Percentiles rank a stretch among this genome's conserved stretches.
Evolutionary conservation across 345 rosid genomes (phyloP).

Genomic region (Eucalyptus curtisii): DNA sequence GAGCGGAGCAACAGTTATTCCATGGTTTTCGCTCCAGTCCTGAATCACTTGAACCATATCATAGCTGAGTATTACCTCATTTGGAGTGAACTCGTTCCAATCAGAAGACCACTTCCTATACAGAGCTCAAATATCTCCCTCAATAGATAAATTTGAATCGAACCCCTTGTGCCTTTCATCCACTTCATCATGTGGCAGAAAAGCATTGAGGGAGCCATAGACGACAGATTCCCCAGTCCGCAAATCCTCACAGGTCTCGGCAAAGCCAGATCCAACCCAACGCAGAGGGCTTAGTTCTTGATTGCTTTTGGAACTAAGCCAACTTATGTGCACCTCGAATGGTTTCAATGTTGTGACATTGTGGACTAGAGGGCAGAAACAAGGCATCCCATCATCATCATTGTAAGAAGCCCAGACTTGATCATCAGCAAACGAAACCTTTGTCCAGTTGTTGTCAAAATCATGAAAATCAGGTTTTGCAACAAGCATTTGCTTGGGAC

Average conservation of each 20-base stretch:
- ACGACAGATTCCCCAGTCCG: constrained; percentile 26
- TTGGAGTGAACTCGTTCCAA: constrained; percentile 27
- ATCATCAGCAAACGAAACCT: constrained; percentile 24
- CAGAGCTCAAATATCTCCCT: constrained; percentile 44
- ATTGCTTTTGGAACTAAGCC: constrained; percentile 42
- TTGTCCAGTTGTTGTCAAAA: constrained; percentile 41
- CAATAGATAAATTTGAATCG: constrained; percentile 30
- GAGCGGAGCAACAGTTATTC: constrained; percentile 32
- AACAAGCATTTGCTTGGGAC: constrained; percentile 19
- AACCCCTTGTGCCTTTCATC: constrained; percentile 33
- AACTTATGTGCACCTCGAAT: constrained; percentile 35
- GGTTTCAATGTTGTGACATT: constrained; percentile 38
- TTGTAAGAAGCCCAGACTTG: constrained; percentile 56
- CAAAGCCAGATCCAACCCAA: constrained; percentile 48
- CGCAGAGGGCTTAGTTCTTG: constrained; percentile 25
- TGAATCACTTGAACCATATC: constrained; percentile 58
- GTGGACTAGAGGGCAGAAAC: constrained; percentile 36
- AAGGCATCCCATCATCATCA: constrained; percentile 63
- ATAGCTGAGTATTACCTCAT: constrained; percentile 17
- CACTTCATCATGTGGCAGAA: constrained; percentile 51
- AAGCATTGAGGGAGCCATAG: constrained; percentile 18
- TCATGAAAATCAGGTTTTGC: constrained; percentile 50
- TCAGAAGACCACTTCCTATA: constrained; percentile 45
- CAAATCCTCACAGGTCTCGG: constrained; percentile 40
- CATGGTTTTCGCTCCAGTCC: constrained; percentile 25